Conservation (phyloP, 1,284 basidiomycete genomes). For the Trichosporon coremiiforme region DNA sequence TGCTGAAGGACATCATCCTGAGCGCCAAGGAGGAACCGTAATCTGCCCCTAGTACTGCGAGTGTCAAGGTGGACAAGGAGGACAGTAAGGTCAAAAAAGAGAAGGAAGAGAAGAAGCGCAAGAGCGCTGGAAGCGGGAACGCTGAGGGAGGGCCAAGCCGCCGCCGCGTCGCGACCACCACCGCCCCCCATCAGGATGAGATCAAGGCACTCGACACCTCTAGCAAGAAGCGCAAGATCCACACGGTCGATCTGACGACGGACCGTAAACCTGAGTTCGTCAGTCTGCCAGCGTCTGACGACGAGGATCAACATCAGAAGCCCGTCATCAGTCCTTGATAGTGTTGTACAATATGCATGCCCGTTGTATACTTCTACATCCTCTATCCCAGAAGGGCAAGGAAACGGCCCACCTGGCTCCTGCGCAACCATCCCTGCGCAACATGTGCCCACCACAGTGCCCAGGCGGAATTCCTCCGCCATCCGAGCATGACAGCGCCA, state of each 20-base stretch:
- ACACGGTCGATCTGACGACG: constrained; percentile 13
- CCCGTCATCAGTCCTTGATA: neutral
- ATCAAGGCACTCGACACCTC: neutral
- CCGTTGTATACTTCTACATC: neutral
- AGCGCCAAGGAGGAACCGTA: neutral
- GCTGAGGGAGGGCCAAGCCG: neutral
- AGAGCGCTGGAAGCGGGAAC: neutral
- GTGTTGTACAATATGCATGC: neutral
- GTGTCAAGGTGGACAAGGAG: neutral
- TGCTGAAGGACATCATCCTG: neutral
- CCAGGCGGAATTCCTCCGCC: constrained; percentile 36
- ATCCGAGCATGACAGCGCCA: constrained; percentile 45
- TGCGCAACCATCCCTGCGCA: constrained; percentile 18
- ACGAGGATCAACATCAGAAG: constrained; percentile 6
- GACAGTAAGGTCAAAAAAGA: neutral
- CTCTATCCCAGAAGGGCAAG: neutral
- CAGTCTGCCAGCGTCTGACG: constrained; percentile 2
- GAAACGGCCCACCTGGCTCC: neutral
- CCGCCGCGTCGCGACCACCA: neutral
- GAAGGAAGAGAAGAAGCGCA: neutral
- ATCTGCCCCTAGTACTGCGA: neutral
- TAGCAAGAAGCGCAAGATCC: constrained; percentile 17
- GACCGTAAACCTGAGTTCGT: constrained; percentile 15
- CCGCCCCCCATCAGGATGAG: constrained; percentile 14
- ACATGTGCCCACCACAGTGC: constrained; percentile 41